Conservation (phyloP, 2,329 filamentous ascomycete genomes). For the Ceratocystis destructans region DNA sequence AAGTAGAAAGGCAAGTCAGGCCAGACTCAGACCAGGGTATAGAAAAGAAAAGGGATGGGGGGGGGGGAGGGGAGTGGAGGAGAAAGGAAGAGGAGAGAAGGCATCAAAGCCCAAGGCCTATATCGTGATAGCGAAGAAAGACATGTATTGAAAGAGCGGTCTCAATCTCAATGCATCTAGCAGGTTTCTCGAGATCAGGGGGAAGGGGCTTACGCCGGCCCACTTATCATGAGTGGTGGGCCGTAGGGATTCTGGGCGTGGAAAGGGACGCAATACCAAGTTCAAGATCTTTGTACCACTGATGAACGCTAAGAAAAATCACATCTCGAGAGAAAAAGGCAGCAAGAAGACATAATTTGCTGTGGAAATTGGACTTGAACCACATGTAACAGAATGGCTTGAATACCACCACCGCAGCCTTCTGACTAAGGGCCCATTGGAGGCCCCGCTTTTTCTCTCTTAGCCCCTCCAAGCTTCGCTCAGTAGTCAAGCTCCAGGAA, state of each 20-base stretch:
- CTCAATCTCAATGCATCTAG: not conserved
- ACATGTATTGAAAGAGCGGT: not conserved
- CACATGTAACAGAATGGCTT: not conserved
- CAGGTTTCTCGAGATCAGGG: too few species aligned
- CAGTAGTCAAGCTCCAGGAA: not conserved
- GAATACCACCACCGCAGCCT: too few species aligned
- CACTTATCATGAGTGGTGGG: not conserved
- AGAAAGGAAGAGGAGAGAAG: not conserved
- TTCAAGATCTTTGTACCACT: too few species aligned
- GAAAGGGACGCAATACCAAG: not conserved
- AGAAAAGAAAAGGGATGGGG: not conserved
- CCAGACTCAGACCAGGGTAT: not conserved
- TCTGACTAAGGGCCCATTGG: not conserved
- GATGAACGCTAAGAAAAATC: not conserved
- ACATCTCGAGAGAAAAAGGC: not conserved
- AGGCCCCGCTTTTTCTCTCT: conserved; percentile 5
- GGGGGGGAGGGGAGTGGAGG: not conserved
- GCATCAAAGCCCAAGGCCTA: not conserved
- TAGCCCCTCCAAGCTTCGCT: not conserved
- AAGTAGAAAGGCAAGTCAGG: not conserved
- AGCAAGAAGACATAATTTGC: not conserved
- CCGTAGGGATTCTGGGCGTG: not conserved
- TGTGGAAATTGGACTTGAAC: not conserved
- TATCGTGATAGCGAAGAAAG: not conserved
- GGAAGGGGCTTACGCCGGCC: not conserved